Evolutionary conservation across 139 green algal genomes (phyloP).

Genomic region (Eudorina sp.): DNA sequence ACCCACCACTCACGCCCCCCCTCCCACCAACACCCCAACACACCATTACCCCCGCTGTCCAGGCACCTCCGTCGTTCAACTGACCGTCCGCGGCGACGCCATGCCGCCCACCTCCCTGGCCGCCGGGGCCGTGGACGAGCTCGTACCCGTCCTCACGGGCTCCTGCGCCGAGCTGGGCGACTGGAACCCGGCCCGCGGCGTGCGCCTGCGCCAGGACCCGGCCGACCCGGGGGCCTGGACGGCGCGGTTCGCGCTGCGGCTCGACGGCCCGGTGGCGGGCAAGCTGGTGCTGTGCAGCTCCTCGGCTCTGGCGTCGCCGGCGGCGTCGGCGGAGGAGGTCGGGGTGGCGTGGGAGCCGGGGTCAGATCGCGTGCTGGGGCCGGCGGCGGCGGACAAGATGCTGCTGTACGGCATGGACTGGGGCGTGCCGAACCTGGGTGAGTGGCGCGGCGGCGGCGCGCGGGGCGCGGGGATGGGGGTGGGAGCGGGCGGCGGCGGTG

Average conservation of each 20-base stretch:
- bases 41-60: neutral
- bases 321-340: neutral
- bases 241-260: neutral
- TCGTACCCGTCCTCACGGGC: conserved; percentile 23
- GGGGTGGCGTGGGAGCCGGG: conserved; percentile 32
- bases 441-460: neutral
- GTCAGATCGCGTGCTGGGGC: conserved; percentile 17
- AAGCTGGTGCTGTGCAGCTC: conserved; percentile 30
- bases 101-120: neutral
- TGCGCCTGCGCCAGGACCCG: neutral
- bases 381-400: neutral
- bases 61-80: conserved; percentile 24
- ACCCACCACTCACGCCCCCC: neutral
- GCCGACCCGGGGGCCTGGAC: neutral
- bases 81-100: conserved; percentile 6
- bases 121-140: neutral
- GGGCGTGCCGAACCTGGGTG: neutral
- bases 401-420: conserved; percentile 19
- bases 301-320: neutral
- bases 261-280: neutral
- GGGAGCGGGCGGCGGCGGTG: neutral
- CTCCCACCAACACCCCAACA: neutral
- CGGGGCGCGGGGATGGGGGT: no score
- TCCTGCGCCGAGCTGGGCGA: conserved; percentile 28
- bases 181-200: conserved; percentile 35